Percentiles rank a stretch among this genome's conserved stretches.
Evolutionary conservation across 306 rosid species (phyloP).

Genomic region (Lathyrus oleraceus): DNA sequence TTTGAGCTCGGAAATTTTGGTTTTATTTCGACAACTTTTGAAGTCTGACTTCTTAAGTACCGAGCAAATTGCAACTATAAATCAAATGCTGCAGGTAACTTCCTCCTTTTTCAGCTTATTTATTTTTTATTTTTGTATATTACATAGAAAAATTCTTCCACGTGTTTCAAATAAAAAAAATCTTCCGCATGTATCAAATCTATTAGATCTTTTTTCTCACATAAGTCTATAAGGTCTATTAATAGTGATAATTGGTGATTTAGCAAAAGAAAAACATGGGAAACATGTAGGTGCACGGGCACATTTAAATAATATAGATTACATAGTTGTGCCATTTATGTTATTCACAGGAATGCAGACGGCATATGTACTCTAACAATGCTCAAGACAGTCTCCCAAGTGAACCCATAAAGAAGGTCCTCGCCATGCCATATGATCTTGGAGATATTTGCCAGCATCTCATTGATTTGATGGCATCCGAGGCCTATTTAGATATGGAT

Average conservation of each 20-base stretch:
- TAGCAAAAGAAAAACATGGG: not conserved
- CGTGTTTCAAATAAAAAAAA: not conserved
- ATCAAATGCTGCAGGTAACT: constrained; percentile 68
- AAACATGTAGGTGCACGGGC: not conserved
- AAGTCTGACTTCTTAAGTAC: constrained; percentile 52
- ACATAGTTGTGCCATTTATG: constrained; percentile 24
- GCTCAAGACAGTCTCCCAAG: constrained; percentile 37
- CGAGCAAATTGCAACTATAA: constrained; percentile 59
- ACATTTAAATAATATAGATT: constrained; percentile 2
- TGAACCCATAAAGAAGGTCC: constrained; percentile 44
- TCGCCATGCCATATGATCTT: constrained; percentile 38
- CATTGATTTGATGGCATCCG: constrained; percentile 65
- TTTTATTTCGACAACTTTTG: constrained; percentile 65
- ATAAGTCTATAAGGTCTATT: not conserved
- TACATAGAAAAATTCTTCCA: constrained; percentile 13
- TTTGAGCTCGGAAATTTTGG: constrained; percentile 60
- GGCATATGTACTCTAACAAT: constrained; percentile 47
- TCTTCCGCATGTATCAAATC: too few relatives aligned
- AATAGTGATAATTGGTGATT: not conserved
- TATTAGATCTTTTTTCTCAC: too few relatives aligned
- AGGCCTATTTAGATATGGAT: constrained; percentile 39
- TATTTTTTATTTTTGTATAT: constrained; percentile 1
- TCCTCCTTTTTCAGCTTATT: constrained; percentile 17
- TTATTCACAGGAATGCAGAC: constrained; percentile 69
- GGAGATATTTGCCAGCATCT: constrained; percentile 63